Evolutionary conservation across 169 alveolate genomes (phyloP), one percentile per base, ranked within the genome.

Genomic region (Babesia sp.): DNA sequence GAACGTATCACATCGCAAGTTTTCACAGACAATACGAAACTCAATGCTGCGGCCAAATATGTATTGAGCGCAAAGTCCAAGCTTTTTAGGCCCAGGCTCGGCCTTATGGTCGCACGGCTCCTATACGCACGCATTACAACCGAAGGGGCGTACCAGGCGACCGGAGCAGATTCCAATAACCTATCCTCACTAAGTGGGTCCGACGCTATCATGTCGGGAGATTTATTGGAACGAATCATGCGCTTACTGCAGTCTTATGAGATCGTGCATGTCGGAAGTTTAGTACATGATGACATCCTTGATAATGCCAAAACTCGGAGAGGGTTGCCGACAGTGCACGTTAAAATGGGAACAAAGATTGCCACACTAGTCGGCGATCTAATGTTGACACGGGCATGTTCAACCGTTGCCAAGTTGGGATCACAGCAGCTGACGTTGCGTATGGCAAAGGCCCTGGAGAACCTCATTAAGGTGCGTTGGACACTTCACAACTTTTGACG

Each of bases 221-320:
- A 64, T n/a, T 33, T 44, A 12, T 31, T 64, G 44, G 51, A 64
- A 9, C 50, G 61, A 12, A 48, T 64, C 29, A 50, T 57, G 50
- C 44, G 51, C 24, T n/a, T 53, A 28, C 33, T 28, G 61, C 58
- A 59, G 20, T 77, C 90, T n/a, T 84, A 87, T 60, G 95, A 91
- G 73, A 79, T 91, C 53, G 78, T 91, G 29, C 95, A 91, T 58
- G 81, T 84, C 51, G 94, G 94, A 24, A 84, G 91, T 46, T 74
- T 91, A 50, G 66, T 91, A 26, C 95, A 91, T 67, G 95, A 91
- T 58, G 95, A 91, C 66, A 86, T 91, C n/a, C 69, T 91, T 37
- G 95, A 91, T 66, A 90, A 73, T 33, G 84, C 92, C 26, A 82
- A 66, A 22, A 82, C 79, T 36, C 74, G 95, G 29, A 63, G 95